These are phyloP conservation scores for Fraxinus velutina DNA, from an alignment of 305 asterid genomes.

Conservation along the genomic window DNA sequence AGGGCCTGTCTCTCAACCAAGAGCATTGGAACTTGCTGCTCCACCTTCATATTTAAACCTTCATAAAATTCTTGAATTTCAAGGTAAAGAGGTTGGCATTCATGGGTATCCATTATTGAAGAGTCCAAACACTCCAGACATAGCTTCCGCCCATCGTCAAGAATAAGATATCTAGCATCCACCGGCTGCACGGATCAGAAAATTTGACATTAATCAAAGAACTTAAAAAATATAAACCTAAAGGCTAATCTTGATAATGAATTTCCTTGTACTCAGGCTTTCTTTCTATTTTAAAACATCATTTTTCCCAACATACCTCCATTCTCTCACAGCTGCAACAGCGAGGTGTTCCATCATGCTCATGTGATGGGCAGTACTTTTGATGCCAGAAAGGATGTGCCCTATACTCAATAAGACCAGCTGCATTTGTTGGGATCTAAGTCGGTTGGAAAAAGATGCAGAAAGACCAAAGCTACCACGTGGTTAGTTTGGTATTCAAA, in stretches of 20 bases:
- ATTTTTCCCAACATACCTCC: slow-evolving; percentile 55
- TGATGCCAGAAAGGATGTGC: slow-evolving; percentile 97
- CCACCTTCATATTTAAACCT: slow-evolving; percentile 91
- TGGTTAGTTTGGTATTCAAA: slow-evolving; percentile 9
- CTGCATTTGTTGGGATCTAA: slow-evolving; percentile 77
- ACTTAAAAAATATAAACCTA: not conserved
- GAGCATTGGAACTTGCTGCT: slow-evolving; percentile 93
- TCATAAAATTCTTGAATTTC: slow-evolving; percentile 97
- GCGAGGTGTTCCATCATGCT: slow-evolving; percentile 83
- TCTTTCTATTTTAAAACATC: not conserved
- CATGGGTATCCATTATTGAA: slow-evolving; percentile 97
- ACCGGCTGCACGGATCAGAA: slow-evolving; percentile 54
- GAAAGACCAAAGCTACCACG: not conserved
- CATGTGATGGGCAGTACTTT: slow-evolving; percentile 92
- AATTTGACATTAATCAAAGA: slow-evolving; percentile 17
- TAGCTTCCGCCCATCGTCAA: slow-evolving; percentile 89
- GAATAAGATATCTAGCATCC: slow-evolving; percentile 80
- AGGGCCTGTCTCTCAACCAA: slow-evolving; percentile 97
- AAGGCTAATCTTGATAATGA: not conserved
- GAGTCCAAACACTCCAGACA: slow-evolving; percentile 96
- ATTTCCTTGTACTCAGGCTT: not conserved
- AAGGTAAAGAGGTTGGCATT: slow-evolving; percentile 94
- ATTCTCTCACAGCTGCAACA: slow-evolving; percentile 97
- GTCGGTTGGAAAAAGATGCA: not conserved
- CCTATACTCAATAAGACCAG: slow-evolving; percentile 85